Conservation (phyloP, 2,329 filamentous ascomycete genomes). For the Botrytis squamosa region DNA sequence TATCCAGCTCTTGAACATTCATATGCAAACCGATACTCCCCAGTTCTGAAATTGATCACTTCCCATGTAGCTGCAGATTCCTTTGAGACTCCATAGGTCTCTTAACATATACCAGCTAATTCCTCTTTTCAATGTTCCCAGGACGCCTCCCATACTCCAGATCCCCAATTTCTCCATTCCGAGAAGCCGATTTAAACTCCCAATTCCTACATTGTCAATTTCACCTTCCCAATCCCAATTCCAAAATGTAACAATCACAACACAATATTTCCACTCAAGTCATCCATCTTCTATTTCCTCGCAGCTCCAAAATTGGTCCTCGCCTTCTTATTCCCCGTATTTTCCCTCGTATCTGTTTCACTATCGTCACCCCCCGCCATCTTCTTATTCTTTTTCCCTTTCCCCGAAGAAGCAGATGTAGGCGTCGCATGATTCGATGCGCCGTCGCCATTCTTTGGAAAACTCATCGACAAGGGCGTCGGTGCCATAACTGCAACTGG, state of each 20-base stretch:
- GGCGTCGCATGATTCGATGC: conserved; percentile 56
- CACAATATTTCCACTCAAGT: background rate
- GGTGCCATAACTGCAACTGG: conserved; percentile 47
- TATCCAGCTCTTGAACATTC: background rate
- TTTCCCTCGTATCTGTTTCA: conserved; percentile 54
- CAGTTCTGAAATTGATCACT: background rate
- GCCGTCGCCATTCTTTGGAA: conserved; percentile 45
- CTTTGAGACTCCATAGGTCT: conserved; percentile 12
- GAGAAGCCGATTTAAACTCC: conserved; percentile 5
- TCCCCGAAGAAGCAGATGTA: conserved; percentile 49
- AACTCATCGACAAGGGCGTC: conserved; percentile 56
- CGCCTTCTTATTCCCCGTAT: conserved; percentile 33
- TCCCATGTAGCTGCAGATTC: background rate
- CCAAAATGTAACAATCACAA: background rate
- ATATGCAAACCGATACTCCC: conserved; percentile 1
- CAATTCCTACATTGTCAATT: conserved; percentile 7
- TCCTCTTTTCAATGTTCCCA: background rate
- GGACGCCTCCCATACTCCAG: conserved; percentile 1
- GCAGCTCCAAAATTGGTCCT: conserved; percentile 37
- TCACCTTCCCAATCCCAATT: background rate
- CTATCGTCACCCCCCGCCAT: conserved; percentile 52
- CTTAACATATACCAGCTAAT: background rate
- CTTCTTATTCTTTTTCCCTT: conserved; percentile 53
- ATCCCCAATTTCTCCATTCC: background rate
- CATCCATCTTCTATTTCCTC: conserved; percentile 31